A percentile compares a stretch with the other conserved stretches of the same genome.
Evolutionary conservation across 2,329 filamentous ascomycete species (phyloP).

Genomic region (Arthrobotrys iridis): DNA sequence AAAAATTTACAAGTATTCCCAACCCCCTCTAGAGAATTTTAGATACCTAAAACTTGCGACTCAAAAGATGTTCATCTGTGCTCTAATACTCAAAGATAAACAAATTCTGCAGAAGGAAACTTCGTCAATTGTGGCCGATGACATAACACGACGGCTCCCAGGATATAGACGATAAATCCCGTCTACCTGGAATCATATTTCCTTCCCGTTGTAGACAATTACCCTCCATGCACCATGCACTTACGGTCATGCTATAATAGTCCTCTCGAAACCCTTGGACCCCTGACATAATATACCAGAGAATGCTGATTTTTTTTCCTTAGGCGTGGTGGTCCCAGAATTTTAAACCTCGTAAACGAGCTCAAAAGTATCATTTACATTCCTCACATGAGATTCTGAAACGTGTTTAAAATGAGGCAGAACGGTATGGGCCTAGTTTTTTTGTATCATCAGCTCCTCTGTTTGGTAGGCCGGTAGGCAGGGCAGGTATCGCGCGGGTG

Average conservation of each 20-base stretch:
- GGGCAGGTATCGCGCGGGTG: not conserved
- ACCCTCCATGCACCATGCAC: not conserved
- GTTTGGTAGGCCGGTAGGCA: conserved; percentile 30
- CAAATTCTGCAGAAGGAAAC: not conserved
- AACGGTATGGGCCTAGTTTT: not conserved
- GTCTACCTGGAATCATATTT: conserved; percentile 17
- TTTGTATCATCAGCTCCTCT: conserved; percentile 33
- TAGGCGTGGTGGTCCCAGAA: not conserved
- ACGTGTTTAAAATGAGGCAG: conserved; percentile 9
- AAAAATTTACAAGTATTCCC: too few relatives aligned
- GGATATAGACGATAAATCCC: not conserved
- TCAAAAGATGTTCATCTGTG: too few relatives aligned
- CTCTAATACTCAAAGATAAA: too few relatives aligned
- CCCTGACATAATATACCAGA: conserved; percentile 9
- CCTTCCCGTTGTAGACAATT: conserved; percentile 22
- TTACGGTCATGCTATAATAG: too few relatives aligned
- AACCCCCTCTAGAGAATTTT: not conserved
- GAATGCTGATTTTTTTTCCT: conserved; percentile 14
- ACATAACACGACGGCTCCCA: not conserved
- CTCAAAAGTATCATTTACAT: not conserved
- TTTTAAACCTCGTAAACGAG: not conserved
- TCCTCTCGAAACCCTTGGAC: not conserved
- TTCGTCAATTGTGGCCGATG: not conserved
- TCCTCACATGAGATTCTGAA: conserved; percentile 41
- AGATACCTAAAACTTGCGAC: not conserved